Evolutionary conservation across 768 basidiomycete species (phyloP).

Genomic region (Leccinum incarnatum): DNA sequence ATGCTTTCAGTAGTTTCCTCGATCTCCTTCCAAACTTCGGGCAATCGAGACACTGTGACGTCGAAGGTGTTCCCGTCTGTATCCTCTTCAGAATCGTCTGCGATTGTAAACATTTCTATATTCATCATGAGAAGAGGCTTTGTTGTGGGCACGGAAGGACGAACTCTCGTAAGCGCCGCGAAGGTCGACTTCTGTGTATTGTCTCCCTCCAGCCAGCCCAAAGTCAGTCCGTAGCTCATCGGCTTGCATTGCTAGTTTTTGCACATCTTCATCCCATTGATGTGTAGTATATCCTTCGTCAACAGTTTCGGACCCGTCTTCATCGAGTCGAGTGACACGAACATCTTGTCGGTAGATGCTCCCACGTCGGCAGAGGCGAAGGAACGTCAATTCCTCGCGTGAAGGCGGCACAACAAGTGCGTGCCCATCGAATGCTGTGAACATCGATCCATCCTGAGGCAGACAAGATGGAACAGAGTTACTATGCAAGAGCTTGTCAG

Average conservation of each 20-base stretch:
- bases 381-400: conserved; percentile 33
- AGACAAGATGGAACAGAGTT: conserved; percentile 42
- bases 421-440: conserved; percentile 32
- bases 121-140: conserved; percentile 12
- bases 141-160: conserved; percentile 11
- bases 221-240: conserved; percentile 32
- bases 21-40: conserved; percentile 53
- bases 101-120: conserved; percentile 41
- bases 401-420: conserved; percentile 32
- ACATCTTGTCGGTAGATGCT: conserved; percentile 46
- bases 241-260: conserved; percentile 33
- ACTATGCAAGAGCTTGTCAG: conserved; percentile 42
- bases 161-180: conserved; percentile 55
- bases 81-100: conserved; percentile 30
- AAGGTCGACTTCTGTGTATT: conserved; percentile 48
- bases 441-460: conserved; percentile 25
- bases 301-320: conserved; percentile 7
- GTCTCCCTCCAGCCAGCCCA: conserved; percentile 45
- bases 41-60: conserved; percentile 51
- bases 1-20: conserved; percentile 50
- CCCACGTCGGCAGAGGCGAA: conserved; percentile 49
- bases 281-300: conserved; percentile 14
- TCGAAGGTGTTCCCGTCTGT: conserved; percentile 39
- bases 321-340: conserved; percentile 11
- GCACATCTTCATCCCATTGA: conserved; percentile 41